Evolutionary conservation across 768 basidiomycete genomes (phyloP).

Genomic region (Trametes punicea): DNA sequence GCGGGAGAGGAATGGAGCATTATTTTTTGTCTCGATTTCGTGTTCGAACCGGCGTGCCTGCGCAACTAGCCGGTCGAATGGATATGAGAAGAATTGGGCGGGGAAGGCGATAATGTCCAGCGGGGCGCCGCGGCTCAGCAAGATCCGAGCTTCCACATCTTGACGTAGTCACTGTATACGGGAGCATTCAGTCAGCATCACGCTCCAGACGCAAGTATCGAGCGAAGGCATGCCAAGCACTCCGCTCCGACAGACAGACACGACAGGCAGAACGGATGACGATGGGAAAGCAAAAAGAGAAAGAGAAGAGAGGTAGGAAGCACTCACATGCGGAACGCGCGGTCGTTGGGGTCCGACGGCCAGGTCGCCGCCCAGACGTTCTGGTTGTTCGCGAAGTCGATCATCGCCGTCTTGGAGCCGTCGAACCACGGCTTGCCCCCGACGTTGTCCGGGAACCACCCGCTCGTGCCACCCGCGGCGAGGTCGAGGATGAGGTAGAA

Average conservation of each 20-base stretch:
- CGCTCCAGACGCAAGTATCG: not conserved
- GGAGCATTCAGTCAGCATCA: not conserved
- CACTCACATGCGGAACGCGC: conserved; percentile 66
- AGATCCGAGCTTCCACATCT: conserved; percentile 34
- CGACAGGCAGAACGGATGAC: too few relatives aligned
- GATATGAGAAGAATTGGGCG: too few relatives aligned
- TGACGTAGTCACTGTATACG: conserved; percentile 31
- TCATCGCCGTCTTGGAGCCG: conserved; percentile 59
- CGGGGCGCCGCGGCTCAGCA: conserved; percentile 13
- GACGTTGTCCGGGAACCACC: conserved; percentile 58
- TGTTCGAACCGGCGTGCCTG: not conserved
- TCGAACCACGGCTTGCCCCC: conserved; percentile 71
- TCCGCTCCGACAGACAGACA: too few relatives aligned
- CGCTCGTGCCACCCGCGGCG: conserved; percentile 78
- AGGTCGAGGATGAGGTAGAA: conserved; percentile 84
- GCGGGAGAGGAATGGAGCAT: too few relatives aligned
- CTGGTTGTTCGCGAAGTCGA: conserved; percentile 60
- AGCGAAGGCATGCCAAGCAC: too few relatives aligned
- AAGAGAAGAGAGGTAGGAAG: not conserved
- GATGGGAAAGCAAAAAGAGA: not conserved
- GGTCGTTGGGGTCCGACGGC: conserved; percentile 57
- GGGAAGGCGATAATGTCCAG: not conserved
- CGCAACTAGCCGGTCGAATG: not conserved
- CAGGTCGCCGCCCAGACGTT: conserved; percentile 72
- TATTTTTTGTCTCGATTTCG: not conserved